Conservation (phyloP, 2,329 filamentous ascomycete species). For the Pyrenophora teres region DNA sequence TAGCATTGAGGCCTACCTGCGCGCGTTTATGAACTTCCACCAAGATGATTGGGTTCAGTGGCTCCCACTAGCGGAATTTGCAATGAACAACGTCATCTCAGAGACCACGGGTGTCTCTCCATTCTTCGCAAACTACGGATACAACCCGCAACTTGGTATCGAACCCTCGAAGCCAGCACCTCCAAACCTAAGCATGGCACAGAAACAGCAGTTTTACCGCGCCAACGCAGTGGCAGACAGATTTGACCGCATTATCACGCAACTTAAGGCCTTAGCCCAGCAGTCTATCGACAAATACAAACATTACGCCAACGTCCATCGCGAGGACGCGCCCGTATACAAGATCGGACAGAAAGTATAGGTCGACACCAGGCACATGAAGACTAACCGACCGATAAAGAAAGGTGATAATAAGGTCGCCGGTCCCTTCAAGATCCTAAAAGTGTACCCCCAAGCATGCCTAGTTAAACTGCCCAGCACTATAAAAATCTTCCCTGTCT, state of each 20-base stretch:
- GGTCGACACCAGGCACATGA: not conserved
- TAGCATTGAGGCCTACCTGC: not conserved
- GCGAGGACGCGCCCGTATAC: no score
- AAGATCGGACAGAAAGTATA: not conserved
- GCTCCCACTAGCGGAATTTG: not conserved
- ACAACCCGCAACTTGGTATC: not conserved
- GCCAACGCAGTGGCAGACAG: no score
- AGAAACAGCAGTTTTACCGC: no score
- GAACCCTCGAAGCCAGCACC: not conserved
- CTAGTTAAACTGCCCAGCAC: not conserved
- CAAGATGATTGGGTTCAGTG: not conserved
- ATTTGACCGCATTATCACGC: no score
- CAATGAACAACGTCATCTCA: not conserved
- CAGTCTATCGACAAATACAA: not conserved
- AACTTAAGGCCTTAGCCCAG: no score
- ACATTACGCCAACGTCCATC: not conserved
- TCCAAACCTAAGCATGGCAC: no score
- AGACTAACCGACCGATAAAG: not conserved
- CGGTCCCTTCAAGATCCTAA: not conserved
- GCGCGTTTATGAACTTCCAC: no score
- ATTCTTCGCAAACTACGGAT: not conserved
- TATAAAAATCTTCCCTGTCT: constrained; percentile 1
- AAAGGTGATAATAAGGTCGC: not conserved
- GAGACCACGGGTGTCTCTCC: not conserved
- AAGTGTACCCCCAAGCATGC: not conserved